Conservation (phyloP, 805 yeast genomes). For the Saccharomyces mikatae region DNA sequence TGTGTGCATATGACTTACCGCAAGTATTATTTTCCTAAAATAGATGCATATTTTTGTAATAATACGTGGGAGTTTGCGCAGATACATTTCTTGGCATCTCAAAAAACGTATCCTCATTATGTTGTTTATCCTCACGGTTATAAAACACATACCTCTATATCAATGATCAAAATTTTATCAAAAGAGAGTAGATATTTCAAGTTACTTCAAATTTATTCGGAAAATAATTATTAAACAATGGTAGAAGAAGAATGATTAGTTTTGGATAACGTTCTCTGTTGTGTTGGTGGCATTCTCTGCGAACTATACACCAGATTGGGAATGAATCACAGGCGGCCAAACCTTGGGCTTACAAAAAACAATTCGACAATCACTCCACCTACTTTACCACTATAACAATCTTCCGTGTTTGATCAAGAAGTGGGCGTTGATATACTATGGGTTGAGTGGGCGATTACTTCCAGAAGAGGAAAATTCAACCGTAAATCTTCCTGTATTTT, state of each 20-base stretch:
- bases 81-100: background rate
- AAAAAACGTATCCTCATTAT: background rate
- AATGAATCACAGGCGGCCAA: background rate
- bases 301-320: background rate
- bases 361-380: background rate
- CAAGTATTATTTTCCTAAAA: background rate
- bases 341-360: background rate
- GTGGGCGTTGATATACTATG: background rate
- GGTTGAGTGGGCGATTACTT: background rate
- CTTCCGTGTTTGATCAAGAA: background rate
- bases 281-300: background rate
- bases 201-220: background rate
- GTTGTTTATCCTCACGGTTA: background rate
- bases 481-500: background rate
- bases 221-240: background rate
- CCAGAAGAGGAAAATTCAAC: background rate
- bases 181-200: background rate
- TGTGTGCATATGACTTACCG: background rate
- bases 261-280: background rate
- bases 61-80: background rate
- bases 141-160: background rate
- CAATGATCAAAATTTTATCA: background rate
- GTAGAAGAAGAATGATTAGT: background rate
- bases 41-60: background rate
- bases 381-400: background rate